Evolutionary conservation across 2,329 filamentous ascomycete species (phyloP).

Genomic region (Emydomyces testavorans): DNA sequence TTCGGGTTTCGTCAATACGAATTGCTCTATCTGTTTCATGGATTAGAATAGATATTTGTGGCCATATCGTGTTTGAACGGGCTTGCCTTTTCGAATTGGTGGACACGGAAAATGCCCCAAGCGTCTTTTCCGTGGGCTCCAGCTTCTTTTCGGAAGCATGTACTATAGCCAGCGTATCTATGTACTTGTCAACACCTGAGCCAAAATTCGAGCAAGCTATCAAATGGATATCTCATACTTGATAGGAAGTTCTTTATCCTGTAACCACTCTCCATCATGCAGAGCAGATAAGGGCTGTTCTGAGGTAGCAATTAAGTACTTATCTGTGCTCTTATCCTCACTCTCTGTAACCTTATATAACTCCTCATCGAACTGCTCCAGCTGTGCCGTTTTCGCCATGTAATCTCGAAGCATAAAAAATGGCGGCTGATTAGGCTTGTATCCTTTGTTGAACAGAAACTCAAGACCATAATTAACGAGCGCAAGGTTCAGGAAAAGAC

Average conservation of each 20-base stretch:
- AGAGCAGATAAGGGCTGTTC: constrained; percentile 92
- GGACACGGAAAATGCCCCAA: constrained; percentile 96
- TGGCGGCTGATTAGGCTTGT: constrained; percentile 71
- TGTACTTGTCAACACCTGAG: neutral
- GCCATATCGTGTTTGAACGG: neutral
- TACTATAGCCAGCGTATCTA: constrained; percentile 74
- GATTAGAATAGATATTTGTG: constrained; percentile 11
- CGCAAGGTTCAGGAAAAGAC: constrained; percentile 82
- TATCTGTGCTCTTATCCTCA: constrained; percentile 77
- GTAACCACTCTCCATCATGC: constrained; percentile 88
- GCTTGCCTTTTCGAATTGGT: constrained; percentile 84
- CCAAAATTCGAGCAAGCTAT: neutral
- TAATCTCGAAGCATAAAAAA: constrained; percentile 91
- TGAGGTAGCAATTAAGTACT: constrained; percentile 70
- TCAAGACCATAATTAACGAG: constrained; percentile 91
- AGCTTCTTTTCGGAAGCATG: constrained; percentile 91
- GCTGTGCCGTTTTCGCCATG: constrained; percentile 96
- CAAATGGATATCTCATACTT: constrained; percentile 43
- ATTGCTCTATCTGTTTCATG: constrained; percentile 55
- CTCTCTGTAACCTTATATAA: constrained; percentile 87
- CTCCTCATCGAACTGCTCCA: constrained; percentile 95
- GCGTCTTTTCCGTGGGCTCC: constrained; percentile 85
- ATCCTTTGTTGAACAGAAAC: constrained; percentile 71
- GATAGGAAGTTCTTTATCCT: constrained; percentile 72
- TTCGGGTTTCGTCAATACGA: constrained; percentile 70